Conservation (phyloP, 2,329 filamentous ascomycete genomes). For the Lomentospora prolificans region DNA sequence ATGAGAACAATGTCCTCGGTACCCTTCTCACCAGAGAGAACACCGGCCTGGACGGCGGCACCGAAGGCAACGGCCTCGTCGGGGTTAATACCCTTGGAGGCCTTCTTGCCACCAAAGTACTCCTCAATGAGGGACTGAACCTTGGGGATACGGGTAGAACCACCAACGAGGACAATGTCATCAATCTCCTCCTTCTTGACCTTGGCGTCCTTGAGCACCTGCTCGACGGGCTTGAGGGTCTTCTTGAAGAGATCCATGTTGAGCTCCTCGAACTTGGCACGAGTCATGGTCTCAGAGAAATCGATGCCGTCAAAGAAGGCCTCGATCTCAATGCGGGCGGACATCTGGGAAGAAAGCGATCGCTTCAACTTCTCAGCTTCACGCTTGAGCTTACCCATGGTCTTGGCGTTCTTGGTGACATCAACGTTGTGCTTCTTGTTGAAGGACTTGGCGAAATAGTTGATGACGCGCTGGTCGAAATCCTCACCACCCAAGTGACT, state of each 20-base stretch:
- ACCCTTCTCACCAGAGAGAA: slow-evolving; percentile 79
- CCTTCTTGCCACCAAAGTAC: slow-evolving; percentile 92
- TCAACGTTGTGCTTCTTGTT: slow-evolving; percentile 97
- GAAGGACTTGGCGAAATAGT: slow-evolving; percentile 88
- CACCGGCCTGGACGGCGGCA: slow-evolving; percentile 93
- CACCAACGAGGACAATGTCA: slow-evolving; percentile 96
- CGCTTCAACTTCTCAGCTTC: slow-evolving; percentile 99
- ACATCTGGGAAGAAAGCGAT: slow-evolving; percentile 89
- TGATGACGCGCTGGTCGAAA: slow-evolving; percentile 96
- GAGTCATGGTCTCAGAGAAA: slow-evolving; percentile 95
- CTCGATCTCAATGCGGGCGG: slow-evolving; percentile 91
- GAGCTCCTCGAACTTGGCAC: slow-evolving; percentile 98
- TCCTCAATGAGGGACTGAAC: slow-evolving; percentile 90
- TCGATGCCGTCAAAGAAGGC: slow-evolving; percentile 94
- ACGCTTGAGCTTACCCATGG: slow-evolving; percentile 99
- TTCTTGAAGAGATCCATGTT: slow-evolving; percentile 99
- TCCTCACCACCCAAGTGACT: slow-evolving; percentile 90
- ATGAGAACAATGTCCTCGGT: slow-evolving; percentile 79
- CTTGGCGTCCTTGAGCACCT: slow-evolving; percentile 97
- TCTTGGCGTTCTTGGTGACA: slow-evolving; percentile 88
- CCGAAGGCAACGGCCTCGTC: slow-evolving; percentile 98
- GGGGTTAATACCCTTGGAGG: slow-evolving; percentile 98
- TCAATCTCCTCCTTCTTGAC: slow-evolving; percentile 91
- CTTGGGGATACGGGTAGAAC: slow-evolving; percentile 98
- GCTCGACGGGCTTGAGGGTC: slow-evolving; percentile 96